Base-by-base conservation (phyloP, 352 stramenopile species). In the Labyrinthula sp. region DNA sequence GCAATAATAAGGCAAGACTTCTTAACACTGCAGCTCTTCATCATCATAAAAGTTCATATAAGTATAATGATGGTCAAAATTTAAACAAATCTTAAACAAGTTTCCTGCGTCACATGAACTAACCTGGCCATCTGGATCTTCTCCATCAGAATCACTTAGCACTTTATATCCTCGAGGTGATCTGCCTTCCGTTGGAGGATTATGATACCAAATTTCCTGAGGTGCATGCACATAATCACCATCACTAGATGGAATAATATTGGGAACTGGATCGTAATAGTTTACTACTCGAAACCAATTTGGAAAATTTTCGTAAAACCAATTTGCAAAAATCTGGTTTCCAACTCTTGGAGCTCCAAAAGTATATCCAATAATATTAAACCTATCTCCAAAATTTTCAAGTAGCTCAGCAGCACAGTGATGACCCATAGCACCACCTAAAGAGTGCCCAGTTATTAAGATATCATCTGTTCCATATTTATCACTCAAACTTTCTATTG, bases 261-360 rank as follows among this genome's bases (percentile, higher is more conserved):
- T 31, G 12, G 18, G n/a, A 3, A 52, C 15, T 3, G 43, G 43
- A 17, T 52, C 43, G 4, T 15, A 25, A 28, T 52, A 52, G 40
- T 49, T 52, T 12, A 52, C 43, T 3, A 52, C 35, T 15, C 43
- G 43, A 2, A 50, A 48, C 43, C 43, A 52, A 10, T 4, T 10
- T 3, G 20, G 17, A 23, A 52, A 25, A 0, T 3, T 0, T 2
- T 45, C 10, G 35, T 5, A 25, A 0, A 35, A 31, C 8, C 17
- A 58, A 2, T 1, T 26, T n/a, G 30, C 30, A 20, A 57, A 57
- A 6, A 33, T 12, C 12, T 10, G 24, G 24, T 57, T 57, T 4
- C 48, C 48, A 18, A 57, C 30, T n/a, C 48, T 40, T 10, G 48
- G 48, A 23, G 54, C 40, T 9, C 48, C 48, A 56, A 57, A 57